phyloP scores from a whole-genome alignment of 306 rosid genomes.

The cucumber (Cucumis sativus) region DNA sequence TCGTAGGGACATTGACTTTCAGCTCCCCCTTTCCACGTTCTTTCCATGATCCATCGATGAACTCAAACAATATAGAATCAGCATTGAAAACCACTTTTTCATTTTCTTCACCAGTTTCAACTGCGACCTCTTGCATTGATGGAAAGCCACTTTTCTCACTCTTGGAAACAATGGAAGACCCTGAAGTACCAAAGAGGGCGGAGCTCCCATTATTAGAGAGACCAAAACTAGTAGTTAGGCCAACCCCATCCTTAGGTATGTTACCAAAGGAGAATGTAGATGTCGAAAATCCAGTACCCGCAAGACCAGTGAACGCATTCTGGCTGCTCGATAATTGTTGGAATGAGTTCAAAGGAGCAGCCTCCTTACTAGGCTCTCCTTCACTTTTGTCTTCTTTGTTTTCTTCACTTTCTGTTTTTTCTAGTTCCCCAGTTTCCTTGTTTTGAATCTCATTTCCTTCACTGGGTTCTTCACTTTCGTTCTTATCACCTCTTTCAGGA shows the following conservation, averaged over 20 bases:
- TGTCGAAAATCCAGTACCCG: slow-evolving; percentile 80
- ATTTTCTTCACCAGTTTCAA: slow-evolving; percentile 92
- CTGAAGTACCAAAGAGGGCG: slow-evolving; percentile 44
- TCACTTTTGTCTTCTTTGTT: slow-evolving; percentile 34
- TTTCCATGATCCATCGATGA: slow-evolving; percentile 71
- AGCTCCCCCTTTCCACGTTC: slow-evolving; percentile 95
- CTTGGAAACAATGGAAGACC: slow-evolving; percentile 37
- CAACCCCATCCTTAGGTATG: slow-evolving; percentile 37
- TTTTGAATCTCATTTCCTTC: slow-evolving; percentile 10
- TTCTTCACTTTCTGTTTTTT: slow-evolving; percentile 22
- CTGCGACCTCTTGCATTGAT: slow-evolving; percentile 62
- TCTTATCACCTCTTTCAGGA: slow-evolving; percentile 3
- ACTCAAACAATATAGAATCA: slow-evolving; percentile 67
- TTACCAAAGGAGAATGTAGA: slow-evolving; percentile 72
- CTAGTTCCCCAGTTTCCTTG: slow-evolving; percentile 11
- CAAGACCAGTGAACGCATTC: slow-evolving; percentile 94
- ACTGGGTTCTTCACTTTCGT: slow-evolving; percentile 2
- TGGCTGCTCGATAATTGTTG: slow-evolving; percentile 80
- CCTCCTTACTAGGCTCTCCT: slow-evolving; percentile 36
- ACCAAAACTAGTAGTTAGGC: slow-evolving; percentile 40
- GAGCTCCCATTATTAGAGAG: slow-evolving; percentile 57
- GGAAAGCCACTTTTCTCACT: slow-evolving; percentile 45
- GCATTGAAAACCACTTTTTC: slow-evolving; percentile 63
- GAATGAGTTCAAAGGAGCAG: slow-evolving; percentile 55
- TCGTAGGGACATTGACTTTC: slow-evolving; percentile 51